A percentile compares a stretch with the other conserved stretches of the same genome.
Evolutionary conservation across 139 green algal genomes (phyloP).

Genomic region (Picochlorum sp.): DNA sequence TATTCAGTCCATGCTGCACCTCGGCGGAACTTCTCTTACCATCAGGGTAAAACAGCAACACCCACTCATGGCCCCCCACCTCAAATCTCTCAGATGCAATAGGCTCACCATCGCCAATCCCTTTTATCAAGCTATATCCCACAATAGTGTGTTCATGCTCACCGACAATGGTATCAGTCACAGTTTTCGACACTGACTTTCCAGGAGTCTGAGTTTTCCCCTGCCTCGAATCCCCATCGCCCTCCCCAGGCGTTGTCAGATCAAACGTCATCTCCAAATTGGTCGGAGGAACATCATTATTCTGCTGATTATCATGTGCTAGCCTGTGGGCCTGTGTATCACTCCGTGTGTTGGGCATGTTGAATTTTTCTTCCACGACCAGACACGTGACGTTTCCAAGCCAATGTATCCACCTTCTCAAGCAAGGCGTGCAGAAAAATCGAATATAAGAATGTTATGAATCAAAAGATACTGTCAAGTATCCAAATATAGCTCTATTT

Average conservation of each 20-base stretch:
- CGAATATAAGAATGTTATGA: no score
- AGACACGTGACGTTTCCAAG: no score
- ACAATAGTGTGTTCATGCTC: constrained; percentile 91
- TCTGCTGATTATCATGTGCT: no score
- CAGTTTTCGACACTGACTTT: constrained; percentile 52
- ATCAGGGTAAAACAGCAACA: constrained; percentile 93
- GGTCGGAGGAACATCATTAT: no score
- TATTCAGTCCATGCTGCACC: constrained; percentile 22
- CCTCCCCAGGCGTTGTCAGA: background rate
- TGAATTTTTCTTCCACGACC: no score
- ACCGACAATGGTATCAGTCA: constrained; percentile 82
- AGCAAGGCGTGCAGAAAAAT: no score
- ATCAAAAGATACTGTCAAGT: no score
- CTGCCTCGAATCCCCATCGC: background rate
- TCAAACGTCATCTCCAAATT: background rate
- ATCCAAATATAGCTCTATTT: no score
- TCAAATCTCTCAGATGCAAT: constrained; percentile 88
- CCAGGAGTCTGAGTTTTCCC: constrained; percentile 1
- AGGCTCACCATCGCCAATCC: constrained; percentile 90
- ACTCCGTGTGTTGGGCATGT: no score
- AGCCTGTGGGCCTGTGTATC: no score
- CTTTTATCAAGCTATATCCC: constrained; percentile 86
- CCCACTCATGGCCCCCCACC: constrained; percentile 92
- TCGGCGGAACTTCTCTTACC: constrained; percentile 66
- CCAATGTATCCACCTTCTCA: no score